A percentile compares a stretch with the other conserved stretches of the same genome.
Evolutionary conservation across 176 grass and related monocot species (phyloP).

Genomic region (Puya raimondii): DNA sequence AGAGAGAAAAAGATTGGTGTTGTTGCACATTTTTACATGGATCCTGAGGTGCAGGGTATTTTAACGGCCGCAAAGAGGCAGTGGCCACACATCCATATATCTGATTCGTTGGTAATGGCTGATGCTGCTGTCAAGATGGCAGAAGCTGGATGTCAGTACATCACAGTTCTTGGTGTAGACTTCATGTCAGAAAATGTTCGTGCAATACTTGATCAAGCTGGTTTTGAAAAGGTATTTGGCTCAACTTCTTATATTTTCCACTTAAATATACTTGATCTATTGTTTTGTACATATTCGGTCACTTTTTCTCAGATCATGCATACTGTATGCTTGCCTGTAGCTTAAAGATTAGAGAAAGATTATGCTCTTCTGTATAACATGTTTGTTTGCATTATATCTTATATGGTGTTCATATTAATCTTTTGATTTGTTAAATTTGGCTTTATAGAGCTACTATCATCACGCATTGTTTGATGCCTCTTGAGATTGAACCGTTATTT

Average conservation of each 20-base stretch:
- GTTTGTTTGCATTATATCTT: background rate
- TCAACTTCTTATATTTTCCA: constrained; percentile 1
- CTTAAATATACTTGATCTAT: background rate
- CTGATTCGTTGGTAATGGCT: constrained; percentile 93
- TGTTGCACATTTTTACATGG: constrained; percentile 98
- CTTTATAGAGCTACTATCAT: too few relatives aligned
- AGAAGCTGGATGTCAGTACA: constrained; percentile 81
- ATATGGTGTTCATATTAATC: too few relatives aligned
- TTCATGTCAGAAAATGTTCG: constrained; percentile 99
- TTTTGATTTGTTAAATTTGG: too few relatives aligned
- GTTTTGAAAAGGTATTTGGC: constrained; percentile 64
- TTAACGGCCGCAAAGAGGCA: constrained; percentile 83
- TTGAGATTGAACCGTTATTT: too few relatives aligned
- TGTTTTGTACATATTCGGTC: too few relatives aligned
- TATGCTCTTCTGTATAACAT: too few relatives aligned
- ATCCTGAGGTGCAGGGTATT: constrained; percentile 94
- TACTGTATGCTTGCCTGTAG: too few relatives aligned
- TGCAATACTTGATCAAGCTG: constrained; percentile 96
- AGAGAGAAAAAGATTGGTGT: constrained; percentile 72
- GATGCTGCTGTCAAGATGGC: constrained; percentile 97
- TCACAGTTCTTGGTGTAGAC: constrained; percentile 92
- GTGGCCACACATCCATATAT: constrained; percentile 97
- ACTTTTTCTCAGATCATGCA: too few relatives aligned
- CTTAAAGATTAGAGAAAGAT: background rate
- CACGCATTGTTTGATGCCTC: too few relatives aligned